Evolutionary conservation across 2,329 filamentous ascomycete species (phyloP), one percentile per base, ranked within the genome.

Genomic region (Pezicula carpinea): DNA sequence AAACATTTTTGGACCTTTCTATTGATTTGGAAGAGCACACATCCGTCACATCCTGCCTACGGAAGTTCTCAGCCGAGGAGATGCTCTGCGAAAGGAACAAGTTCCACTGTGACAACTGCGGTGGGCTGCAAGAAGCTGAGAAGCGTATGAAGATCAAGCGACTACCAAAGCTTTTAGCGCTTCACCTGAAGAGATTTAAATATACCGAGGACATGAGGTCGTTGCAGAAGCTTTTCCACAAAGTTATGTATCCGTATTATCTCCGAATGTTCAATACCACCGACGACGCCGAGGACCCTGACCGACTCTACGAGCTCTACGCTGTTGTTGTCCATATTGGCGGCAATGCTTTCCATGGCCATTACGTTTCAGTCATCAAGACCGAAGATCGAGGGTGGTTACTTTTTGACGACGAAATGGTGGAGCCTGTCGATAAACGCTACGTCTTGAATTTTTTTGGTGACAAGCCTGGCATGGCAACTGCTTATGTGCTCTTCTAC

Each of bases 121-220:
- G 93, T 44, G 93, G 93, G 3, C 72, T 99, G 46, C 93, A 99
- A 67, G 93, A 99, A 69, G 93, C 93, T 0, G 93, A 99, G 67
- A 99, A 97, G 73, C 82, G 93, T 54, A 99, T 99, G 93, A 99
- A 97, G 74, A 92, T 99, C 58, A 97, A 99, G 72, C 82, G 88
- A 44, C 71, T 97, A 62, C 93, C 93, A 4, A 90, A 89, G 62
- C 89, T 99, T 50, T 70, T 99, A 53, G 91, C 93, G 4, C 72
- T 99, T 48, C 93, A 99, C 64, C 70, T 99, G 53, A 99, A 99
- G 70, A 82, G 93, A 47, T 99, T 99, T 75, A 97, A 97, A 70
- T 99, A 96, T 64, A 96, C 92, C 2, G 93, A 97, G 64, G 92
- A 97, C 65, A 81, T 95, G 62, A 93, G 91, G 55, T 82, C 91